A percentile compares a stretch with the other conserved stretches of the same genome.
These are phyloP conservation scores for Casuarina equisetifolia DNA, from an alignment of 306 rosid genomes.

Conservation along the genomic window DNA sequence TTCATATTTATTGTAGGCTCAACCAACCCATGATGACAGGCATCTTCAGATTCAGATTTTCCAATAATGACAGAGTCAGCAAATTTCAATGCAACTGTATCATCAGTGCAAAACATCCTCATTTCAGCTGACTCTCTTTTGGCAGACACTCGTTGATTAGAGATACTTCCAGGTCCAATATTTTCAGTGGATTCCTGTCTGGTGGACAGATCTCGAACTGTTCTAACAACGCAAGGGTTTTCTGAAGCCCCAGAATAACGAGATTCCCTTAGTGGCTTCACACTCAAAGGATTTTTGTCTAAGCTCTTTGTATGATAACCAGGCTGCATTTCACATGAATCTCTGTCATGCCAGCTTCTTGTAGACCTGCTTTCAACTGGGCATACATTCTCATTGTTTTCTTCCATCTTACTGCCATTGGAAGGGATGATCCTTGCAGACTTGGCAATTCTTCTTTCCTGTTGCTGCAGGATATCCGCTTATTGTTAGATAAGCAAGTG, in stretches of 20 bases:
- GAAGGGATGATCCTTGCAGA: conserved; percentile 31
- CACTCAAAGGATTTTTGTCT: conserved; percentile 11
- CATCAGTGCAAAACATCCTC: conserved; percentile 51
- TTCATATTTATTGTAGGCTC: conserved; percentile 97
- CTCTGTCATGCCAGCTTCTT: conserved; percentile 28
- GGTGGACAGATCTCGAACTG: conserved; percentile 1
- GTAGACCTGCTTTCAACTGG: conserved; percentile 22
- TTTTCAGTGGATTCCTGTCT: conserved; percentile 2
- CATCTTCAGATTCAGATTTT: conserved; percentile 80
- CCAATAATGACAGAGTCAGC: conserved; percentile 76
- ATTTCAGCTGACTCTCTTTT: conserved; percentile 30
- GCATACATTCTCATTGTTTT: conserved; percentile 29
- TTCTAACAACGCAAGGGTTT: not conserved
- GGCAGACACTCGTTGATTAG: conserved; percentile 17
- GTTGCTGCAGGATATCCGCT: conserved; percentile 32
- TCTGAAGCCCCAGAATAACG: not conserved
- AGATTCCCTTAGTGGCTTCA: conserved; percentile 19
- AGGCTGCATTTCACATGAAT: conserved; percentile 25
- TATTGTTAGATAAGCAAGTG: conserved; percentile 28
- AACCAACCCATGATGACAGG: conserved; percentile 85
- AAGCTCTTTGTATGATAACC: conserved; percentile 24
- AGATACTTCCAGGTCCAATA: conserved; percentile 8
- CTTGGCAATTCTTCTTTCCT: conserved; percentile 47
- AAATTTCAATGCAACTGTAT: conserved; percentile 67
- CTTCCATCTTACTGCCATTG: conserved; percentile 31